A percentile compares a stretch with the other conserved stretches of the same genome.
phyloP scores from a whole-genome alignment of 495 filamentous ascomycete genomes.

The Annulohypoxylon maeteangense region DNA sequence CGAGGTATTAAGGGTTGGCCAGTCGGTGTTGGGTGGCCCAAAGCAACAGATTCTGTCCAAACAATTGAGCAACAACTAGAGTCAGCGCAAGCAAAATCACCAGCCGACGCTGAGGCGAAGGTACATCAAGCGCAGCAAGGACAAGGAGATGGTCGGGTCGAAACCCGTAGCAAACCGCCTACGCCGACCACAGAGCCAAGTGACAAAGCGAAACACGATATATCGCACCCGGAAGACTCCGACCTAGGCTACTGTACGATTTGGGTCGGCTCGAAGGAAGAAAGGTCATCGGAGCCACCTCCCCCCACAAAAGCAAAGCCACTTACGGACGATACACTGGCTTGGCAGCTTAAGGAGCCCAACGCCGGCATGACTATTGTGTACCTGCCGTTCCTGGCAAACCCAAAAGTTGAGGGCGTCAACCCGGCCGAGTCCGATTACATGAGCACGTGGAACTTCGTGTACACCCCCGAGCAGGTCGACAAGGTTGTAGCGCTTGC shows the following conservation, averaged over 20 bases:
- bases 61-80: conserved; percentile 72
- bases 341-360: conserved; percentile 78
- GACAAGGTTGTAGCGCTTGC: conserved; percentile 84
- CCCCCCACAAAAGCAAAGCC: conserved; percentile 75
- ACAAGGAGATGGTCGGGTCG: conserved; percentile 49
- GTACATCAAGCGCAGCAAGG: conserved; percentile 69
- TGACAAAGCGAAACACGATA: conserved; percentile 41
- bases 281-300: conserved; percentile 65
- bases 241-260: conserved; percentile 91
- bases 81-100: conserved; percentile 69
- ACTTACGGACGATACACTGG: conserved; percentile 66
- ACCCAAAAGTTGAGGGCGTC: conserved; percentile 78
- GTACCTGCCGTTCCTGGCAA: conserved; percentile 90
- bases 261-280: conserved; percentile 88
- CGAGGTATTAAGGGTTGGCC: conserved; percentile 94
- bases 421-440: conserved; percentile 84
- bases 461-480: conserved; percentile 87
- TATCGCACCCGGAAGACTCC: conserved; percentile 56
- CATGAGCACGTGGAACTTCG: conserved; percentile 96
- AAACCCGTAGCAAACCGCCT: conserved; percentile 22
- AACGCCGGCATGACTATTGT: conserved; percentile 88
- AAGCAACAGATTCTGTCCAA: conserved; percentile 60
- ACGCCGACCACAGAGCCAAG: conserved; percentile 36
- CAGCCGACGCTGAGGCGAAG: conserved; percentile 69
- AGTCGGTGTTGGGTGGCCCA: conserved; percentile 89